Evolutionary conservation across 2,329 filamentous ascomycete genomes (phyloP), one percentile per base, ranked within the genome.

Genomic region (Colletotrichum aenigma): DNA sequence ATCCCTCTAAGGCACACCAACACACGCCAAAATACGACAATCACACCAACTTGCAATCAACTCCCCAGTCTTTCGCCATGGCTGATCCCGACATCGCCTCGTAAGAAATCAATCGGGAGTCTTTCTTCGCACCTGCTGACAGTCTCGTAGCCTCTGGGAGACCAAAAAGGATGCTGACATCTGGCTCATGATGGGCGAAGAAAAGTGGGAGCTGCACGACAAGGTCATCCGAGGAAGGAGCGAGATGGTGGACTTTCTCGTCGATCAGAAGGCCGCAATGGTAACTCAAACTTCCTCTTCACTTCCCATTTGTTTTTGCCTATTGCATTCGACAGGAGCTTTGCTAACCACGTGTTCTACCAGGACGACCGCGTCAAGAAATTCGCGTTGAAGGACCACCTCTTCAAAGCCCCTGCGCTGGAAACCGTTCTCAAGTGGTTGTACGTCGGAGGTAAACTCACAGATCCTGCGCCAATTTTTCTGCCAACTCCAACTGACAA

Each of bases 121-220:
- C 16, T 18, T n/a, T 18, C 12, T 3, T 16, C 7, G 28, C 56
- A 36, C 3, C 26, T 16, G 10, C 60, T 74, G 28, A 71, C 21
- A 7, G 3, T 36, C 4, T 16, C 4, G 7, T n/a, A 71, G 68
- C 13, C 71, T 66, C 4, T 74, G 67, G 67, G 67, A 71, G 48
- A 60, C 60, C 12, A 60, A 66, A 15, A 32, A 21, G 3, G 48
- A 32, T 8, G 21, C 68, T 1, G 48, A 74, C 7, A 52, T 66
- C 18, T 30, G 28, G 6, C 52, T 74, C 7, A 52, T 28, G 5
- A 71, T 71, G 67, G 71, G 67, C 24, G 4, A 6, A 1, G 60
- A 48, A 28, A 34, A 61, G 28, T 74, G 67, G 67, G 26, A 52
- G 21, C 34, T 74, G 7, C 71, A 74, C 16, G 71, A 66, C n/a